phyloP scores from a whole-genome alignment of 2,329 filamentous ascomycete genomes.

The Ilyonectria sp. region DNA sequence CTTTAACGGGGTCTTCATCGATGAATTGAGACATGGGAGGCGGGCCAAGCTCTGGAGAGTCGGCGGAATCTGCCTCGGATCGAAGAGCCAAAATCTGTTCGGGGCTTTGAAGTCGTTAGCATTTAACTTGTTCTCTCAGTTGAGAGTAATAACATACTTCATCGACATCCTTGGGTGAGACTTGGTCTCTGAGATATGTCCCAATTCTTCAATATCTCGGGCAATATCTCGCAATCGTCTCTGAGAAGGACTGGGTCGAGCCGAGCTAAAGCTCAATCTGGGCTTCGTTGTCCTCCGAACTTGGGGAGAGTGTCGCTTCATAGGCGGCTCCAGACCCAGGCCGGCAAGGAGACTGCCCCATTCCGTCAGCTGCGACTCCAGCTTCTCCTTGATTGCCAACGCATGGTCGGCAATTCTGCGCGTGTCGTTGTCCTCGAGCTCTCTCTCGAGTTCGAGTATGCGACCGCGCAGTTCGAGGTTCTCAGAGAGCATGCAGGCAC shows the following conservation, averaged over 20 bases:
- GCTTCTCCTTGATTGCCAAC: slow-evolving; percentile 76
- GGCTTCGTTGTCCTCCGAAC: slow-evolving; percentile 58
- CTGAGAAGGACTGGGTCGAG: slow-evolving; percentile 65
- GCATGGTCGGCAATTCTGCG: slow-evolving; percentile 76
- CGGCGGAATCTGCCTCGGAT: slow-evolving; percentile 64
- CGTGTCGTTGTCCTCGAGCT: slow-evolving; percentile 73
- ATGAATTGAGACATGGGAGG: slow-evolving; percentile 72
- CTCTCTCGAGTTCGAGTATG: slow-evolving; percentile 78
- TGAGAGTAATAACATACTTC: slow-evolving; percentile 65
- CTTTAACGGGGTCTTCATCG: slow-evolving; percentile 69
- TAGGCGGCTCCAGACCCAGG: slow-evolving; percentile 73
- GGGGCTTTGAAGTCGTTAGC: slow-evolving; percentile 61
- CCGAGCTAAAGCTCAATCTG: slow-evolving; percentile 58
- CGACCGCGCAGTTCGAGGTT: slow-evolving; percentile 82
- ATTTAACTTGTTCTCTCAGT: slow-evolving; percentile 5
- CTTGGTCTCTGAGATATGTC: slow-evolving; percentile 78
- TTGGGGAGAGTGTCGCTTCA: slow-evolving; percentile 62
- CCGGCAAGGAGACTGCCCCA: slow-evolving; percentile 77
- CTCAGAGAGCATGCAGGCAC: slow-evolving; percentile 81
- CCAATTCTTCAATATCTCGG: slow-evolving; percentile 67
- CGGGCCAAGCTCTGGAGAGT: slow-evolving; percentile 79
- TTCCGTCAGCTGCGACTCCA: slow-evolving; percentile 82
- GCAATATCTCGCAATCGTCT: slow-evolving; percentile 71
- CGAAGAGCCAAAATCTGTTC: slow-evolving; percentile 76
- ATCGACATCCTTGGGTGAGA: slow-evolving; percentile 77